Evolutionary conservation across 495 filamentous ascomycete species (phyloP).

Genomic region (Penicillium ochrochloron): DNA sequence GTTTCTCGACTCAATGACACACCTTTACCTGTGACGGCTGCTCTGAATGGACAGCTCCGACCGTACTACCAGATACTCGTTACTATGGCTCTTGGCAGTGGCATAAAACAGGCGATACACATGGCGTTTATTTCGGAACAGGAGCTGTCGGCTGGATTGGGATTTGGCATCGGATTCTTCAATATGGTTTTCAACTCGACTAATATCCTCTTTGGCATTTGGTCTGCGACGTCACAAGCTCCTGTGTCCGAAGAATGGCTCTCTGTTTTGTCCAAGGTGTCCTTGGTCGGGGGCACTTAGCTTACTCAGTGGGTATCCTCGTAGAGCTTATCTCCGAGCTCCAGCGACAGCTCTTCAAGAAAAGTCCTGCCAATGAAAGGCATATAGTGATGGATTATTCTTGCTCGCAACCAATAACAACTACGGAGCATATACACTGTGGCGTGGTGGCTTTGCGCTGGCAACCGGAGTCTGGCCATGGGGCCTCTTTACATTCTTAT

Average conservation of each 20-base stretch:
- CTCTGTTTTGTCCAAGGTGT: conserved; percentile 36
- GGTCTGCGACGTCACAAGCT: conserved; percentile 13
- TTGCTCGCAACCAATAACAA: conserved; percentile 61
- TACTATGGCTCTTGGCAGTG: conserved; percentile 53
- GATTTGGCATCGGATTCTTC: conserved; percentile 39
- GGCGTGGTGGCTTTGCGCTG: conserved; percentile 58
- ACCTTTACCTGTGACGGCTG: conserved; percentile 37
- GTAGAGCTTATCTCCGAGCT: conserved; percentile 56
- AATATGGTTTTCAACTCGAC: conserved; percentile 54
- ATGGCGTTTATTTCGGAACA: conserved; percentile 44
- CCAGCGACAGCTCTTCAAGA: conserved; percentile 60
- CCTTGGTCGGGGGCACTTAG: conserved; percentile 40
- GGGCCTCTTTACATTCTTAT: conserved; percentile 40
- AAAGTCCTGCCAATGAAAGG: conserved; percentile 52
- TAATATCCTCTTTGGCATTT: conserved; percentile 47
- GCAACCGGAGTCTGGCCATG: conserved; percentile 51
- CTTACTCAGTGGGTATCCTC: conserved; percentile 50
- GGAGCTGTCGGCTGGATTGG: conserved; percentile 37
- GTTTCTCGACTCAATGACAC: conserved; percentile 27
- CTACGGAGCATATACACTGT: conserved; percentile 60
- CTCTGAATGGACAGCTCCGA: conserved; percentile 45
- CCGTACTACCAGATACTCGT: conserved; percentile 63
- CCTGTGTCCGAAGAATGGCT: conserved; percentile 14
- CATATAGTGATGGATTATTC: conserved; percentile 58
- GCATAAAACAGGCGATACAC: conserved; percentile 58